Conservation (phyloP, 2,329 filamentous ascomycete genomes). For the Parascedosporium putredinis region DNA sequence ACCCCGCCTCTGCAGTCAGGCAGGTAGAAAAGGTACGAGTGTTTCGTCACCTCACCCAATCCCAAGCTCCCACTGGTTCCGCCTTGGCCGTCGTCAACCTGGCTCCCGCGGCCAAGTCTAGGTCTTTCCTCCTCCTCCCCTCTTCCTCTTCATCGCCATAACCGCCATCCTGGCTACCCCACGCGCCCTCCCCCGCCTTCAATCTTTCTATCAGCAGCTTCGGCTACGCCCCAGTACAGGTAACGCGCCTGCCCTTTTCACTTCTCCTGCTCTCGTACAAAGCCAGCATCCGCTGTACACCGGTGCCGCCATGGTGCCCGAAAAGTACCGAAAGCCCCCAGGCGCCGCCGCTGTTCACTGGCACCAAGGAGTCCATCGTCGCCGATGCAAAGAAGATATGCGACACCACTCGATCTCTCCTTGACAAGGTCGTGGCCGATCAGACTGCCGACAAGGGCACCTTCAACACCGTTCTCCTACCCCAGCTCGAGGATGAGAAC, state of each 20-base stretch:
- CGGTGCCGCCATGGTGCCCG: conserved; percentile 53
- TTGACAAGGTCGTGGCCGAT: conserved; percentile 59
- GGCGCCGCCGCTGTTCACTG: conserved; percentile 66
- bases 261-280: conserved; percentile 10
- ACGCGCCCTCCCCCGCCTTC: conserved; percentile 48
- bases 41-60: no score
- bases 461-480: conserved; percentile 47
- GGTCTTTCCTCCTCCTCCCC: conserved; percentile 15
- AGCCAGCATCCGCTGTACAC: conserved; percentile 13
- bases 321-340: conserved; percentile 66
- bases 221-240: conserved; percentile 22
- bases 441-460: conserved; percentile 40
- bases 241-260: conserved; percentile 16
- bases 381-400: conserved; percentile 57
- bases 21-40: no score
- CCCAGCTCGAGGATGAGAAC: conserved; percentile 67
- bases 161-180: conserved; percentile 57
- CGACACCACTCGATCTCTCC: conserved; percentile 47
- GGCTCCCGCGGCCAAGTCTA: conserved; percentile 7
- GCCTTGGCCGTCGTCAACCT: conserved; percentile 5
- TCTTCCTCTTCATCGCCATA: conserved; percentile 45
- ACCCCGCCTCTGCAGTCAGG: neutral
- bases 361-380: conserved; percentile 59
- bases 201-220: conserved; percentile 46
- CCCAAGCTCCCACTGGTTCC: neutral